Evolutionary conservation across 441 rosid species (phyloP).

Genomic region (Syzygium malaccense): DNA sequence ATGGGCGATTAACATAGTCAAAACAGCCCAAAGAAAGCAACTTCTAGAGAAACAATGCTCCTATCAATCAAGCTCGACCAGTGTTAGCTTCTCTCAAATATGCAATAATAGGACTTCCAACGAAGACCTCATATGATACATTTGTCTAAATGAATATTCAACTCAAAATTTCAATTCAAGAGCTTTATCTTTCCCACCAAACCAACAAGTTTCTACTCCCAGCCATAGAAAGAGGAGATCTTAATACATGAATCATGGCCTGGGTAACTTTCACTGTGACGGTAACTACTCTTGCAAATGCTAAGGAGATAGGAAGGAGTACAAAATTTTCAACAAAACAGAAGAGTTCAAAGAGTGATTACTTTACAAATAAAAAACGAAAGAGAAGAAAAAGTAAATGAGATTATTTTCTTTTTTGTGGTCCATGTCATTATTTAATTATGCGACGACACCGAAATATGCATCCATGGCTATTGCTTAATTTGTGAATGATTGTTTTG

Average conservation of each 20-base stretch:
- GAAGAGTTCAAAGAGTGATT: not conserved
- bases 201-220: not conserved
- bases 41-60: not conserved
- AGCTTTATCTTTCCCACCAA: not conserved
- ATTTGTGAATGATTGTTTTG: not conserved
- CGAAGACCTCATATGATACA: not conserved
- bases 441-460: not conserved
- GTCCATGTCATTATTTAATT: not conserved
- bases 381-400: rapidly evolving
- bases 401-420: not conserved
- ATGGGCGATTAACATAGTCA: not conserved
- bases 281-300: not conserved
- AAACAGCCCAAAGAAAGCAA: not conserved
- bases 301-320: not conserved
- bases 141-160: not conserved
- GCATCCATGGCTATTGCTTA: not conserved
- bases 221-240: not conserved
- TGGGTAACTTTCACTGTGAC: not conserved
- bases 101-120: not conserved
- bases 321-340: not conserved
- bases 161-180: not conserved
- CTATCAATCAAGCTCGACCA: not conserved
- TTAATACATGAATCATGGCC: not conserved
- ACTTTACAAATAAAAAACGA: not conserved
- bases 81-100: not conserved